These are phyloP conservation scores for Scheffersomyces lignosus DNA, from an alignment of 805 yeast species.

Conservation along the genomic window DNA sequence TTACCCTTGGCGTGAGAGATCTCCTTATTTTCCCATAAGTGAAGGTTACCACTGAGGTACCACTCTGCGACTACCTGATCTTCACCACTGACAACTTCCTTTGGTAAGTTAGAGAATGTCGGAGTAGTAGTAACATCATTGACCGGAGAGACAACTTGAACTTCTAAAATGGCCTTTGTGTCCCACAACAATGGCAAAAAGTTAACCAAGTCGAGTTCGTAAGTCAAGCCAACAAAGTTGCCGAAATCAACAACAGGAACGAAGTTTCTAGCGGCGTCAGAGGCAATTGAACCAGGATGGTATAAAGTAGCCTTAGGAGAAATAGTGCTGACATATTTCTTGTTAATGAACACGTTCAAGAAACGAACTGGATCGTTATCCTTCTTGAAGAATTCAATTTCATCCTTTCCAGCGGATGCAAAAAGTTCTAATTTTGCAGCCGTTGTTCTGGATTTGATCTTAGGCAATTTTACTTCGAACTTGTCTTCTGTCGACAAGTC, in stretches of 20 bases:
- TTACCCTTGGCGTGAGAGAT: constrained; percentile 18
- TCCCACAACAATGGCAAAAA: constrained; percentile 29
- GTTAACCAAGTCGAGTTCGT: constrained; percentile 25
- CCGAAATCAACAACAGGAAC: constrained; percentile 28
- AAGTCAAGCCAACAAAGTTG: constrained; percentile 23
- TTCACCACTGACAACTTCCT: constrained; percentile 14
- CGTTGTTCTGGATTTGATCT: constrained; percentile 14
- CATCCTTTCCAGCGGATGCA: constrained; percentile 28
- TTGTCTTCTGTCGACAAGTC: constrained; percentile 16
- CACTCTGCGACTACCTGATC: constrained; percentile 18
- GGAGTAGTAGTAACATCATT: constrained; percentile 12
- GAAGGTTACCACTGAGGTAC: constrained; percentile 27
- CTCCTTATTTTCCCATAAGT: constrained; percentile 21
- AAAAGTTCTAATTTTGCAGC: constrained; percentile 23
- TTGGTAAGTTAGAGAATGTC: constrained; percentile 14
- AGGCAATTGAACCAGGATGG: constrained; percentile 23
- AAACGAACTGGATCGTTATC: constrained; percentile 25
- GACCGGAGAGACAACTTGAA: constrained; percentile 27
- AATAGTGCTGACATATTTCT: constrained; percentile 19
- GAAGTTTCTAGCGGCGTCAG: constrained; percentile 16
- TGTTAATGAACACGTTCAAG: constrained; percentile 23
- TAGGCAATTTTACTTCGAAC: not conserved
- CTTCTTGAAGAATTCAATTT: constrained; percentile 19
- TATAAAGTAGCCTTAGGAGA: constrained; percentile 29
- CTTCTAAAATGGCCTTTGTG: constrained; percentile 16